phyloP scores from a whole-genome alignment of 73 alveolate genomes.

The Effrenium voratum region DNA sequence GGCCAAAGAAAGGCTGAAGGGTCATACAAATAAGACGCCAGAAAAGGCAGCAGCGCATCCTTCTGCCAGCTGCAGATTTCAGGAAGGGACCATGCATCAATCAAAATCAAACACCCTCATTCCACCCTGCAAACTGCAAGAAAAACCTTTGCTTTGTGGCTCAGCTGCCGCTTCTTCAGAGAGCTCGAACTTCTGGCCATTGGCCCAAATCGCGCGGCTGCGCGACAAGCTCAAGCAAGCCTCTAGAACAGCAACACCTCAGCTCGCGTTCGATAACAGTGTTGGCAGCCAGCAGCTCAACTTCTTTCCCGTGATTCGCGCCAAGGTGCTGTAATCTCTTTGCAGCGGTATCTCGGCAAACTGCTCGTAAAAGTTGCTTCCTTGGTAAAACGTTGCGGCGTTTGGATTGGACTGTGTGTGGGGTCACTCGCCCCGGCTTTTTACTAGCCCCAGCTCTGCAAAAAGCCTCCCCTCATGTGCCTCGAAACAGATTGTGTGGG shows the following conservation, averaged over 20 bases:
- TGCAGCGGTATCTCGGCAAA: slow-evolving; percentile 11
- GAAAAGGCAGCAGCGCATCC: too few species aligned
- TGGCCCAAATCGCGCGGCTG: slow-evolving; percentile 57
- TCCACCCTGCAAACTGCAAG: neutral
- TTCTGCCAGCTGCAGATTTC: too few species aligned
- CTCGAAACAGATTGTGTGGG: too few species aligned
- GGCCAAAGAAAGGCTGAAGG: neutral
- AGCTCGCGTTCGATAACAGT: neutral
- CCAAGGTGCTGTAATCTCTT: slow-evolving; percentile 15
- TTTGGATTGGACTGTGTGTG: neutral
- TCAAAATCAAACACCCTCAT: neutral
- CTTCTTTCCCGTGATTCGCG: neutral
- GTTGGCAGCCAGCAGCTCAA: neutral
- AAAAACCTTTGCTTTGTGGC: neutral
- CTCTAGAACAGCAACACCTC: slow-evolving; percentile 43
- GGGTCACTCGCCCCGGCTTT: too few species aligned
- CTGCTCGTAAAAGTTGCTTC: neutral
- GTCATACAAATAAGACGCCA: too few species aligned
- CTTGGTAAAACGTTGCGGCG: neutral
- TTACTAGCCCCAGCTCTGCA: too few species aligned
- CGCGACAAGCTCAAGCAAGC: slow-evolving; percentile 63
- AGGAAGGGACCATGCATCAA: too few species aligned
- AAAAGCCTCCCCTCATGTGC: too few species aligned
- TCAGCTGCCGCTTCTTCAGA: slow-evolving; percentile 3
- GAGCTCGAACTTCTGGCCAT: slow-evolving; percentile 37